Conservation (phyloP, 129 eudicot genomes). For the Erigeron canadensis region DNA sequence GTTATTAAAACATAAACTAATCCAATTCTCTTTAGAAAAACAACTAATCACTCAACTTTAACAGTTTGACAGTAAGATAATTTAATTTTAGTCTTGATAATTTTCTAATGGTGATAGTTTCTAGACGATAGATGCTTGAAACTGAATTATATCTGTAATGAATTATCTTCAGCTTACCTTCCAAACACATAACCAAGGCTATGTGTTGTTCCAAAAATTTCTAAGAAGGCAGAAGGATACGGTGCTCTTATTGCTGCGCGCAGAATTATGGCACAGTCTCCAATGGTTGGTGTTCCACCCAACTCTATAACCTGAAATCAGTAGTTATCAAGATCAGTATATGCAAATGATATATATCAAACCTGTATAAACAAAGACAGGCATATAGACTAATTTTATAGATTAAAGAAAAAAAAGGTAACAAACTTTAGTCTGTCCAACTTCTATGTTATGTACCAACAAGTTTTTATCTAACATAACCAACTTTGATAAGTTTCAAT, state of each 20-base stretch:
- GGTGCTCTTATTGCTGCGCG: slow-evolving; percentile 97
- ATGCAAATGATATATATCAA: slow-evolving; percentile 13
- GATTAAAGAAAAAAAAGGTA: neutral
- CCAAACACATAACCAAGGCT: slow-evolving; percentile 80
- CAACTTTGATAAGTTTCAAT: neutral
- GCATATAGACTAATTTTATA: neutral
- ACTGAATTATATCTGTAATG: neutral
- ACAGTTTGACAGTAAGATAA: neutral
- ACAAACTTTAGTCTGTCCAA: neutral
- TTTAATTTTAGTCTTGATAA: neutral
- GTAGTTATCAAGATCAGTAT: slow-evolving; percentile 6
- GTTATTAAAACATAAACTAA: too few relatives aligned
- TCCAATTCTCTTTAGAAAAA: too few relatives aligned
- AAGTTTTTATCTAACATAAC: neutral
- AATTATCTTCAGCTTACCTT: slow-evolving; percentile 49
- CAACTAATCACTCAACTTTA: neutral
- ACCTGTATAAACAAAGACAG: neutral
- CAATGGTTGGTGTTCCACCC: slow-evolving; percentile 90
- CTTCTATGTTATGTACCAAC: neutral
- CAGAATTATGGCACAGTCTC: slow-evolving; percentile 90
- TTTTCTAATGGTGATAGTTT: neutral
- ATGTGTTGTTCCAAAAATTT: slow-evolving; percentile 83
- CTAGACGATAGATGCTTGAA: slow-evolving; percentile 3
- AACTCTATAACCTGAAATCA: slow-evolving; percentile 81
- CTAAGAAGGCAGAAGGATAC: slow-evolving; percentile 80